A percentile compares a stretch with the other conserved stretches of the same genome.
These are phyloP conservation scores for Lichtheimia corymbifera DNA, from an alignment of 371 early-diverging fungal species.

Conservation along the genomic window DNA sequence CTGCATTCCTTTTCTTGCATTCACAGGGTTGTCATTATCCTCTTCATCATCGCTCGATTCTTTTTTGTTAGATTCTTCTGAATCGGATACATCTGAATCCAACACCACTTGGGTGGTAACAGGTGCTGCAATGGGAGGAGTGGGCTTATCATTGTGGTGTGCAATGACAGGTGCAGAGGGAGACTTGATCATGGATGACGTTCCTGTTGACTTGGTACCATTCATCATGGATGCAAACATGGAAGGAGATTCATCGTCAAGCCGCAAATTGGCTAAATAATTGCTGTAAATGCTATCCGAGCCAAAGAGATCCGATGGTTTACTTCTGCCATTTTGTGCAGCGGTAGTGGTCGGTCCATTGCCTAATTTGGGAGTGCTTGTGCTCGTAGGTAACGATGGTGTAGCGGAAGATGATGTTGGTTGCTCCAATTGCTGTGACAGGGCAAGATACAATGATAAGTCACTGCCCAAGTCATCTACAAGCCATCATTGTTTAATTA, in stretches of 20 bases:
- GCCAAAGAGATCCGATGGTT: slow-evolving; percentile 20
- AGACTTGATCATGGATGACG: slow-evolving; percentile 6
- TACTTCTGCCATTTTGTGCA: slow-evolving; percentile 4
- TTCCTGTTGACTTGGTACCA: neutral
- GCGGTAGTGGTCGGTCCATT: slow-evolving; percentile 12
- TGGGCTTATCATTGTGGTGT: neutral
- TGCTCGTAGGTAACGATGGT: slow-evolving; percentile 4
- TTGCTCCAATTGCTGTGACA: slow-evolving; percentile 33
- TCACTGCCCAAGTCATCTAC: slow-evolving; percentile 27
- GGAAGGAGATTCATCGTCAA: slow-evolving; percentile 9
- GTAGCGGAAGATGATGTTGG: neutral
- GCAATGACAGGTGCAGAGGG: neutral
- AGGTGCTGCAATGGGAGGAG: slow-evolving; percentile 5
- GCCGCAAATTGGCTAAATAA: slow-evolving; percentile 15
- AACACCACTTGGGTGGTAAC: slow-evolving; percentile 29
- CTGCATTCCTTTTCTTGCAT: slow-evolving; percentile 26
- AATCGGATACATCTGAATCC: slow-evolving; percentile 48
- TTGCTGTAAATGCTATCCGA: slow-evolving; percentile 41
- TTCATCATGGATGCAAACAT: slow-evolving; percentile 36
- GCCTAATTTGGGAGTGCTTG: slow-evolving; percentile 3
- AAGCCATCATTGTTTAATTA: neutral
- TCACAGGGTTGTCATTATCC: slow-evolving; percentile 7
- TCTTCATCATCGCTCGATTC: slow-evolving; percentile 14
- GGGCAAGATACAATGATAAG: slow-evolving; percentile 39
- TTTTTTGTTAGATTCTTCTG: slow-evolving; percentile 26